These are phyloP conservation scores for Hyaloscypha hepaticicola DNA, from an alignment of 495 filamentous ascomycete genomes.

Conservation along the genomic window DNA sequence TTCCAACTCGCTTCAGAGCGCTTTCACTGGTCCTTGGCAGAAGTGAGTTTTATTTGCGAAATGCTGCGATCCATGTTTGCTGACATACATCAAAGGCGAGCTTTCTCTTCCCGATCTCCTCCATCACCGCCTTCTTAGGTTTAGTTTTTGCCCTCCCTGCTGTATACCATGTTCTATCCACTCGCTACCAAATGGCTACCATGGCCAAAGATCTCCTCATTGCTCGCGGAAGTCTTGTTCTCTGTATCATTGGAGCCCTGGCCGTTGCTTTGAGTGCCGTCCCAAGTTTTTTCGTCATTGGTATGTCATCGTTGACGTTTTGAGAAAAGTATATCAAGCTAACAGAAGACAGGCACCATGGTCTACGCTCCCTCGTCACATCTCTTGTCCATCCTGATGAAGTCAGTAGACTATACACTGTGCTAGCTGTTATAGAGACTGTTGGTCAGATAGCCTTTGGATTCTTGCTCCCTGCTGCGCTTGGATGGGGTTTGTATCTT, in stretches of 20 bases:
- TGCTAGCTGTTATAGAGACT: constrained; percentile 9
- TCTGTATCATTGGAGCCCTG: not conserved
- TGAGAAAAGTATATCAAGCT: not conserved
- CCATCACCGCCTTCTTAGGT: constrained; percentile 12
- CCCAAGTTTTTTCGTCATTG: not conserved
- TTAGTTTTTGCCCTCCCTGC: constrained; percentile 8
- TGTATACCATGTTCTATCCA: constrained; percentile 4
- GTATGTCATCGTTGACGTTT: not conserved
- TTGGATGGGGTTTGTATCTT: constrained; percentile 1
- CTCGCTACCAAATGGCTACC: not conserved
- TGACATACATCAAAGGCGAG: not conserved
- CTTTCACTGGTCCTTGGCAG: constrained; percentile 15
- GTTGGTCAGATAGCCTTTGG: constrained; percentile 6
- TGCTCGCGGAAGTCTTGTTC: constrained; percentile 11
- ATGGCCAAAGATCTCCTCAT: constrained; percentile 13
- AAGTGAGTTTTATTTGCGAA: constrained; percentile 1
- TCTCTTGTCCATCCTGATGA: constrained; percentile 12
- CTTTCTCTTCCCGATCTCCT: constrained; percentile 6
- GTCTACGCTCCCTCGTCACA: constrained; percentile 17
- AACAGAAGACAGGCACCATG: not conserved
- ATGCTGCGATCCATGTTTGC: not conserved
- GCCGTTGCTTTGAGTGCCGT: not conserved
- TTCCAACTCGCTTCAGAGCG: constrained; percentile 13
- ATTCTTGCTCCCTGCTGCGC: constrained; percentile 3
- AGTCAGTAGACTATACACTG: constrained; percentile 9